Conservation (phyloP, 306 rosid species). For the Benincasa hispida region DNA sequence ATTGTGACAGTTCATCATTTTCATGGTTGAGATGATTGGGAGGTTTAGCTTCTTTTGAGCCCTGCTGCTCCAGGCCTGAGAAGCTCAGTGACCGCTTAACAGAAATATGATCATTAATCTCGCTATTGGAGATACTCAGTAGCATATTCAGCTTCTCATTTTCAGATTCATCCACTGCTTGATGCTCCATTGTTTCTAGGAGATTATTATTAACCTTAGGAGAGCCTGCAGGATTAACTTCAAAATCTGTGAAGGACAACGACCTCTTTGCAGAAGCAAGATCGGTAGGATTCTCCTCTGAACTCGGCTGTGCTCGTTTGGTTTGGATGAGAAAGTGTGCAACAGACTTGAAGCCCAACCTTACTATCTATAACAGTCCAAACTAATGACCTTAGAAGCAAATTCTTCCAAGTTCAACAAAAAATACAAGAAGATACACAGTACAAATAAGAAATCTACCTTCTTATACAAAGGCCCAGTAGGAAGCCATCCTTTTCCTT, state of each 20-base stretch:
- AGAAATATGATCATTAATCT: slow-evolving; percentile 18
- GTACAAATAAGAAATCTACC: slow-evolving; percentile 31
- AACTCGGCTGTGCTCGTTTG: slow-evolving; percentile 23
- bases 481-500: slow-evolving; percentile 82
- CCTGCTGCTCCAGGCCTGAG: slow-evolving; percentile 16
- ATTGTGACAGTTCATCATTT: neutral
- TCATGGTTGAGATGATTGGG: neutral
- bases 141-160: neutral
- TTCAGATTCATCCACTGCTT: slow-evolving; percentile 12
- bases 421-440: neutral
- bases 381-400: slow-evolving; percentile 3
- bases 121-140: slow-evolving; percentile 1
- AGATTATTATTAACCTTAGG: slow-evolving; percentile 16
- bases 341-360: slow-evolving; percentile 75
- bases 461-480: slow-evolving; percentile 69
- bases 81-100: slow-evolving; percentile 40
- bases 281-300: slow-evolving; percentile 15
- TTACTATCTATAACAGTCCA: slow-evolving; percentile 33
- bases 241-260: slow-evolving; percentile 32
- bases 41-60: neutral
- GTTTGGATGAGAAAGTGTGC: slow-evolving; percentile 93
- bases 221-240: slow-evolving; percentile 15
- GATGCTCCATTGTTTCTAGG: slow-evolving; percentile 1
- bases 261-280: slow-evolving; percentile 54
- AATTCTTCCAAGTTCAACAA: neutral